Base-by-base conservation (phyloP, 2,329 filamentous ascomycete genomes). In the Scolecobasidium constrictum region DNA sequence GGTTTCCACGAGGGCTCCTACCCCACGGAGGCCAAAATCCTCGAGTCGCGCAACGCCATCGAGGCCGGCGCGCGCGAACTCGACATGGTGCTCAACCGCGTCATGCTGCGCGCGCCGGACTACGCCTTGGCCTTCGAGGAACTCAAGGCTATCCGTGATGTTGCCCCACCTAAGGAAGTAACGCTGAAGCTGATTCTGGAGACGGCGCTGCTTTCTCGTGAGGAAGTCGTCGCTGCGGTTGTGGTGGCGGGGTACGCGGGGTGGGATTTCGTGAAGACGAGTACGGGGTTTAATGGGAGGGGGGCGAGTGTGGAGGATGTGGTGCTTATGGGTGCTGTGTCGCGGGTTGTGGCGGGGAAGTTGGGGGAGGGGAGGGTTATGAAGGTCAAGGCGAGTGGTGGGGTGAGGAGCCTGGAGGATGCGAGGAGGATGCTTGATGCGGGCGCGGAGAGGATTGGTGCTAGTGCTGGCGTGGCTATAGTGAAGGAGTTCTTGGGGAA, bases 1-100 rank as follows among this genome's bases (percentile, higher is more conserved):
- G 73, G 72, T 17, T 78, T 78, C 54, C 75, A 71, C 42, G 73
- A 77, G 52, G 75, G 75, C 11, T 76, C 71, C 1, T 61, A 75
- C 47, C 59, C 67, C 38, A 69, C 71, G 0, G 53, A 61, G 3
- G 57, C 64, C 22, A 77, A 77, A 53, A 58, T 70, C n/a, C 55
- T 54, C 49, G 57, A 51, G 42, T 50, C 38, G 16, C 6, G 12
- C n/a, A 57, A 60, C 9, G 72, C 73, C 12, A 56, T 76, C 26
- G 50, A 54, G 6, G 59, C 64, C 15, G 74, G 75, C 16, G 74
- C 74, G 1, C 56, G 54, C 1, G 75, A 79, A 53, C 63, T 78
- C 23, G 75, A 78, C 52, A 67, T 77, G 53, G 75, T 79, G 3
- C 60, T 78, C 38, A 77, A 78, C 44, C 69, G 71, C 50, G 59